Percentiles rank a stretch among this genome's conserved stretches.
Evolutionary conservation across 768 basidiomycete species (phyloP).

Genomic region (Psilocybe subaeruginosa): DNA sequence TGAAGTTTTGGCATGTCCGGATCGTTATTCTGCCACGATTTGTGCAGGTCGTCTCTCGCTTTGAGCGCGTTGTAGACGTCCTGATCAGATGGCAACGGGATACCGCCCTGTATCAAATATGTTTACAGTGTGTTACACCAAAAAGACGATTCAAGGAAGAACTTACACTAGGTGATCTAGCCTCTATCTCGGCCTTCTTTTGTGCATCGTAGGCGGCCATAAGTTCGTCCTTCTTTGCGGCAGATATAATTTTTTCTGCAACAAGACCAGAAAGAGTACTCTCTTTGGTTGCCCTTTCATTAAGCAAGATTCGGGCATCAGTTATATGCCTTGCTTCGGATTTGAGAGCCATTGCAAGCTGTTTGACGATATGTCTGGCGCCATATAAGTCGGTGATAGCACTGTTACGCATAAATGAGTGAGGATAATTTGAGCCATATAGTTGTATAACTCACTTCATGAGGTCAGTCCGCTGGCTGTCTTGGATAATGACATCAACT

Average conservation of each 20-base stretch:
- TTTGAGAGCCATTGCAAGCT: neutral
- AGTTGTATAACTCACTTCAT: neutral
- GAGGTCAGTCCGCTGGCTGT: neutral
- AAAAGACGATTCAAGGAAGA: no score
- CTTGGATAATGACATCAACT: neutral
- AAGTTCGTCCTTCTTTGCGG: neutral
- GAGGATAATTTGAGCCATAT: neutral
- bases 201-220: neutral
- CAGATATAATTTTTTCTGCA: neutral
- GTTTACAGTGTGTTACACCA: neutral
- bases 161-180: neutral
- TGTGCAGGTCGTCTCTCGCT: conserved; percentile 1
- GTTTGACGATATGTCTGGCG: neutral
- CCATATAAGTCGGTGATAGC: neutral
- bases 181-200: neutral
- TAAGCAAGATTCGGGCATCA: neutral
- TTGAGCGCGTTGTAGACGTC: neutral
- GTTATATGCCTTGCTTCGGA: neutral
- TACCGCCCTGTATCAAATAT: neutral
- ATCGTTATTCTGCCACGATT: conserved; percentile 1
- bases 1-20: neutral
- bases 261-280: neutral
- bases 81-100: neutral
- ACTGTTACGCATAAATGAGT: neutral
- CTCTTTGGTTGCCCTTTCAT: neutral